These are phyloP conservation scores for Alternaria brassicae DNA, from an alignment of 2,329 filamentous ascomycete genomes.

Conservation along the genomic window DNA sequence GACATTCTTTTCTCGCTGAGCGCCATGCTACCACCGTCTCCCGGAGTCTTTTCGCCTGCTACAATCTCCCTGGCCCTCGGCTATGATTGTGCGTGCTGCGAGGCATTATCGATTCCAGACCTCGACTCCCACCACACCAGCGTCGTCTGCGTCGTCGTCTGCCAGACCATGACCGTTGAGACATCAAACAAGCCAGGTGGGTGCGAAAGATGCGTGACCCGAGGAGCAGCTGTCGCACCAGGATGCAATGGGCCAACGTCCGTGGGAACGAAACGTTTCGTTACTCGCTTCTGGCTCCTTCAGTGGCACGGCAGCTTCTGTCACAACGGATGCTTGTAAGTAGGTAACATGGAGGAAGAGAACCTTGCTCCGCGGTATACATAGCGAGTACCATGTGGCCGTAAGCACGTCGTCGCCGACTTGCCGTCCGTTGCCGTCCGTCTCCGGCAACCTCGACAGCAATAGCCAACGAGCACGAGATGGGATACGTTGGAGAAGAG, in stretches of 20 bases:
- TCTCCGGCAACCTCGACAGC: slow-evolving; percentile 1
- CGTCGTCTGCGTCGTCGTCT: neutral
- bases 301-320: slow-evolving; percentile 3
- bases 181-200: neutral
- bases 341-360: too few species aligned
- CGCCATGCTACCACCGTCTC: slow-evolving; percentile 9
- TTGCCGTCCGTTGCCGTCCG: neutral
- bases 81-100: neutral
- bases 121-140: neutral
- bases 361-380: slow-evolving; percentile 1
- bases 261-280: slow-evolving; percentile 29
- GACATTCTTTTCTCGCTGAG: slow-evolving; percentile 3
- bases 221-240: slow-evolving; percentile 30
- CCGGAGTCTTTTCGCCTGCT: slow-evolving; percentile 9
- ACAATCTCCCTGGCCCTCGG: slow-evolving; percentile 9
- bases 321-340: slow-evolving; percentile 2
- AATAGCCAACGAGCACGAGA: neutral
- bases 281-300: slow-evolving; percentile 18
- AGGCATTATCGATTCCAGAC: neutral
- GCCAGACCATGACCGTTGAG: slow-evolving; percentile 4
- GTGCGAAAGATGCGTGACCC: slow-evolving; percentile 20
- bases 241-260: slow-evolving; percentile 26
- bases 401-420: neutral
- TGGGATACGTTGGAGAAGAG: neutral
- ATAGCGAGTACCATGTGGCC: neutral